Conservation (phyloP, 805 yeast genomes). For the Ogataea trehaloabstinens region DNA sequence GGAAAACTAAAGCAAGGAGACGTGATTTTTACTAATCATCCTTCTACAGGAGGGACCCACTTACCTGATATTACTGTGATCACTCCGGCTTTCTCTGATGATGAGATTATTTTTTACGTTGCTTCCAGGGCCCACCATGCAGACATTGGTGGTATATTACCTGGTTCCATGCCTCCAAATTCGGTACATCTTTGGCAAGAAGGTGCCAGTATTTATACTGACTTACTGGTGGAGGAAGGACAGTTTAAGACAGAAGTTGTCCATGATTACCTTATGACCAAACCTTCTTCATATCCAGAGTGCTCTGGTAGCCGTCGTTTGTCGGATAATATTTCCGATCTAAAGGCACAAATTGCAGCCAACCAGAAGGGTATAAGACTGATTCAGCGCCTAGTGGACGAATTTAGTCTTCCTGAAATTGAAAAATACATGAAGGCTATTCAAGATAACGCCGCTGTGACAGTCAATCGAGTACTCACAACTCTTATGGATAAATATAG, state of each 20-base stretch:
- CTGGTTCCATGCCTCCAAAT: constrained; percentile 54
- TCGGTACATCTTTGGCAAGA: constrained; percentile 53
- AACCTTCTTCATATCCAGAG: constrained; percentile 49
- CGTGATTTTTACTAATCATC: constrained; percentile 39
- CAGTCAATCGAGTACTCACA: constrained; percentile 38
- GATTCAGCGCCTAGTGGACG: constrained; percentile 40
- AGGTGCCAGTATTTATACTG: constrained; percentile 52
- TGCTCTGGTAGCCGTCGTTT: constrained; percentile 55
- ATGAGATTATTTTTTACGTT: constrained; percentile 47
- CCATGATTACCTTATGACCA: constrained; percentile 43
- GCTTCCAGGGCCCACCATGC: constrained; percentile 62
- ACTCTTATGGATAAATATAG: constrained; percentile 37
- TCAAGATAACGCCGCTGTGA: constrained; percentile 44
- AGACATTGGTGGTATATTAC: constrained; percentile 56
- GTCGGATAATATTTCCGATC: constrained; percentile 49
- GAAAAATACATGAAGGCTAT: constrained; percentile 46
- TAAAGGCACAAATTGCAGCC: constrained; percentile 48
- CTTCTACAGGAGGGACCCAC: constrained; percentile 43
- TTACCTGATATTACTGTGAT: constrained; percentile 51
- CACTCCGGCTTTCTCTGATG: constrained; percentile 49
- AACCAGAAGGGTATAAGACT: constrained; percentile 49
- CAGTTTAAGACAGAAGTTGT: constrained; percentile 52
- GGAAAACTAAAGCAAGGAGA: constrained; percentile 38
- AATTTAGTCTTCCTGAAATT: constrained; percentile 42
- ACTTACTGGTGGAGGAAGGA: constrained; percentile 48